A percentile compares a stretch with the other conserved stretches of the same genome.
phyloP scores from a whole-genome alignment of 1,284 basidiomycete genomes.

The Pisolithus thermaeus region DNA sequence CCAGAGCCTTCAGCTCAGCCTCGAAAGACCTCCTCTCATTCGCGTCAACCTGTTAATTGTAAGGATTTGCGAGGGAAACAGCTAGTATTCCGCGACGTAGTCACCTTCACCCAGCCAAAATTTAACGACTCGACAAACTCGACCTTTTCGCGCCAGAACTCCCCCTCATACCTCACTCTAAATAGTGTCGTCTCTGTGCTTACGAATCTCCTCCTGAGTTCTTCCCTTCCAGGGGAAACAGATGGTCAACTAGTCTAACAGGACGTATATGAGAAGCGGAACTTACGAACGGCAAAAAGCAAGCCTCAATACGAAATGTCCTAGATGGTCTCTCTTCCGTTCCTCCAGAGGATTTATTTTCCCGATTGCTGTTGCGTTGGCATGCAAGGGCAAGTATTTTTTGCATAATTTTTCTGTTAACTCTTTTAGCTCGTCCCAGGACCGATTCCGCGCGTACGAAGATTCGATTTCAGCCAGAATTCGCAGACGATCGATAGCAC shows the following conservation, averaged over 20 bases:
- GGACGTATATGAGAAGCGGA: not conserved
- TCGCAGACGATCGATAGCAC: slow-evolving; percentile 84
- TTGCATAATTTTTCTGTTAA: slow-evolving; percentile 56
- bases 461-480: slow-evolving; percentile 96
- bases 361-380: slow-evolving; percentile 47
- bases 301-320: slow-evolving; percentile 92
- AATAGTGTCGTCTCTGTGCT: slow-evolving; percentile 89
- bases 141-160: slow-evolving; percentile 58
- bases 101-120: slow-evolving; percentile 74
- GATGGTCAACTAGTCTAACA: not conserved
- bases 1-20: slow-evolving; percentile 43
- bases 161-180: slow-evolving; percentile 75
- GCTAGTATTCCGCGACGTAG: slow-evolving; percentile 14
- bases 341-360: slow-evolving; percentile 51
- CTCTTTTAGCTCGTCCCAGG: slow-evolving; percentile 69
- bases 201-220: slow-evolving; percentile 84
- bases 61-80: slow-evolving; percentile 4
- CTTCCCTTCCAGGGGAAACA: slow-evolving; percentile 56
- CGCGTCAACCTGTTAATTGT: slow-evolving; percentile 44
- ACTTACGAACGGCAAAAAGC: slow-evolving; percentile 95
- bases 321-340: slow-evolving; percentile 82
- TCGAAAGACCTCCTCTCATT: slow-evolving; percentile 53
- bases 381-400: slow-evolving; percentile 71
- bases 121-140: slow-evolving; percentile 70
- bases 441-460: slow-evolving; percentile 77